Evolutionary conservation across 73 alveolate genomes (phyloP), one percentile per base, ranked within the genome.

Genomic region (Paramecium biaurelia): DNA sequence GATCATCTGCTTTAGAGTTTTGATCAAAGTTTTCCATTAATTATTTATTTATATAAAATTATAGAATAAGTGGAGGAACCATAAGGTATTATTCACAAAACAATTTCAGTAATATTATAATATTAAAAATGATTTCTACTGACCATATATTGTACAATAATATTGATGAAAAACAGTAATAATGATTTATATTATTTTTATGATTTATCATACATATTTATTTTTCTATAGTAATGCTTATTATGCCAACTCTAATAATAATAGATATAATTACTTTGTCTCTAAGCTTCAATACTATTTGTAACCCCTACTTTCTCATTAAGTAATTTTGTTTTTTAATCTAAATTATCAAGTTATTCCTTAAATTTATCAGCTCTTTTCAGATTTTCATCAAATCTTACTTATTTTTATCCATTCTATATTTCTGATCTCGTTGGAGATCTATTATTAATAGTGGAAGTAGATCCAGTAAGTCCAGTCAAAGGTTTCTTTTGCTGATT

Each of bases 131-230:
- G 8, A 5, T 9, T 2, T 35, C 42, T 35, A 35, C 7, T 35
- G 42, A 0, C 10, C 7, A 2, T 1, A 35, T 35, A 23, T 24
- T 59, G 21, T 26, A 63, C 30, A 32, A 63, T 15, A 30, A 63
- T 30, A 26, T 15, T 63, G 49, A 63, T 30, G 24, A 23, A 26
- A 30, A 63, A 24, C 45, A 30, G 45, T 26, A 63, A 32, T 23
- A 26, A 63, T 63, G 84, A 63, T 30, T 53, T 12, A 63, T 63
- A 26, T 63, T 63, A 63, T 63, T 63, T 63, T 63, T 30, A 63
- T 63, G 84, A 63, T 63, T 30, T 63, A 63, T 63, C 84, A 63
- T 63, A 63, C 84, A 63, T 63, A 63, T 63, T 63, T 63, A 63
- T 63, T 63, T 32, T 63, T 63, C 47, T 63, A 32, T 23, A 63